phyloP scores from a whole-genome alignment of 441 rosid species.

The Pelargonium australe region DNA sequence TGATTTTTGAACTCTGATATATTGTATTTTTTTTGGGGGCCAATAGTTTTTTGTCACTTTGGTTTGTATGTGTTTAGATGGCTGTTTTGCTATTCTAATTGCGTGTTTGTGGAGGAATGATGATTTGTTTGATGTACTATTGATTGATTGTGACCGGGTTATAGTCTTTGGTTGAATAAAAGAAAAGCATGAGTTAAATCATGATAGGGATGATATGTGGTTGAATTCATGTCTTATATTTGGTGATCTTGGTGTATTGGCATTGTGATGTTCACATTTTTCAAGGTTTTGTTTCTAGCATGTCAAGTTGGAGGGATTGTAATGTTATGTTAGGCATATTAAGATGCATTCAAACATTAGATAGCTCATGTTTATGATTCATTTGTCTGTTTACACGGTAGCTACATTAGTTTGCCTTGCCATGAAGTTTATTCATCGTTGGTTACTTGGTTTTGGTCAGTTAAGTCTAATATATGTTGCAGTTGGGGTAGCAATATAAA shows the following conservation, averaged over 20 bases:
- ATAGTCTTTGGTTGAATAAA: not conserved
- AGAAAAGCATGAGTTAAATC: not conserved
- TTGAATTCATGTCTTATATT: not conserved
- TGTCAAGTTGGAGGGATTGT: no score
- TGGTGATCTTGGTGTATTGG: not conserved
- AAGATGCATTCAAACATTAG: not conserved
- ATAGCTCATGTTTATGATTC: slow-evolving; percentile 1
- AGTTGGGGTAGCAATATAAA: no score
- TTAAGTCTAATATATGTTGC: not conserved
- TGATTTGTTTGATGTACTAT: not conserved
- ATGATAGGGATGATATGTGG: not conserved
- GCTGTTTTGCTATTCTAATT: not conserved
- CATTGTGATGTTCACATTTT: not conserved
- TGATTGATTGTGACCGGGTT: not conserved
- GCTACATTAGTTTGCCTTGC: slow-evolving; percentile 4
- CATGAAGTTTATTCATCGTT: not conserved
- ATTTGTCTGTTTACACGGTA: not conserved
- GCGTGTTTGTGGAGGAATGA: not conserved
- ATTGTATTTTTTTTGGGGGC: slow-evolving; percentile 1
- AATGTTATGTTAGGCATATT: not conserved
- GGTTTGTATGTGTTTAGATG: not conserved
- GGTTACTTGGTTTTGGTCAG: not conserved
- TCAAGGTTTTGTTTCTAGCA: not conserved
- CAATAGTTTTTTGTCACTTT: slow-evolving; percentile 7
- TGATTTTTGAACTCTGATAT: slow-evolving; percentile 20